phyloP scores from a whole-genome alignment of 108 stramenopile species.

The Mediolabrus comicus region DNA sequence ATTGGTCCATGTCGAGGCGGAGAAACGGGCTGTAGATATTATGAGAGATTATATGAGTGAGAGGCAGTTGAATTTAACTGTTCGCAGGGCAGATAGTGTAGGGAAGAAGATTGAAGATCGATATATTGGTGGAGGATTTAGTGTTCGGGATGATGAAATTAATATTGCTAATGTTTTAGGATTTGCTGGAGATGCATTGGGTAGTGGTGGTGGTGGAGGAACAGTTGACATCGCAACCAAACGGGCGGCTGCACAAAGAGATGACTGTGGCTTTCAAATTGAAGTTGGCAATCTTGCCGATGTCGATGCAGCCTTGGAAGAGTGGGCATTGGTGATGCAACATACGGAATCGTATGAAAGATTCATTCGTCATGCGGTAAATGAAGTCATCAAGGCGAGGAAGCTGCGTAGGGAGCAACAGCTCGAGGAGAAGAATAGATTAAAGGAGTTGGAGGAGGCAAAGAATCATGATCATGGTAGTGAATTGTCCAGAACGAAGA shows the following conservation, averaged over 20 bases:
- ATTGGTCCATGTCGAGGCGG: slow-evolving; percentile 76
- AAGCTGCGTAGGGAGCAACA: slow-evolving; percentile 53
- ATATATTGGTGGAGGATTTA: slow-evolving; percentile 40
- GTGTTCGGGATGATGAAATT: slow-evolving; percentile 13
- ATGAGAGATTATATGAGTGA: slow-evolving; percentile 49
- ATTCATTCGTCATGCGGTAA: slow-evolving; percentile 80
- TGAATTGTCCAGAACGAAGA: not conserved
- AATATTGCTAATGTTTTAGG: slow-evolving; percentile 26
- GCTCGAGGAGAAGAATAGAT: slow-evolving; percentile 41
- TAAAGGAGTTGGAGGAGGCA: slow-evolving; percentile 44
- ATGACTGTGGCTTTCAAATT: slow-evolving; percentile 74
- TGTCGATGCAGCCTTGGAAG: slow-evolving; percentile 88
- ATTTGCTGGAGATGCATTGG: slow-evolving; percentile 2
- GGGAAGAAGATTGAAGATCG: slow-evolving; percentile 56
- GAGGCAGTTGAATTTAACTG: slow-evolving; percentile 46
- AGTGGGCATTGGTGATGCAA: slow-evolving; percentile 85
- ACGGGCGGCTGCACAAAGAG: slow-evolving; percentile 28
- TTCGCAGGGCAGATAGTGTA: slow-evolving; percentile 61
- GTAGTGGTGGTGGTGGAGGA: not conserved
- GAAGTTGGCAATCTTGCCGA: slow-evolving; percentile 75
- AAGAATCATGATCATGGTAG: slow-evolving; percentile 20
- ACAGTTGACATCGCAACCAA: not conserved
- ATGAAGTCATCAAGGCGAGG: slow-evolving; percentile 77
- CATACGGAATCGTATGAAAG: slow-evolving; percentile 91
- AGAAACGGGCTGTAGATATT: slow-evolving; percentile 62